Base-by-base conservation (phyloP, 306 rosid genomes). In the Trichosanthes cucumerina region DNA sequence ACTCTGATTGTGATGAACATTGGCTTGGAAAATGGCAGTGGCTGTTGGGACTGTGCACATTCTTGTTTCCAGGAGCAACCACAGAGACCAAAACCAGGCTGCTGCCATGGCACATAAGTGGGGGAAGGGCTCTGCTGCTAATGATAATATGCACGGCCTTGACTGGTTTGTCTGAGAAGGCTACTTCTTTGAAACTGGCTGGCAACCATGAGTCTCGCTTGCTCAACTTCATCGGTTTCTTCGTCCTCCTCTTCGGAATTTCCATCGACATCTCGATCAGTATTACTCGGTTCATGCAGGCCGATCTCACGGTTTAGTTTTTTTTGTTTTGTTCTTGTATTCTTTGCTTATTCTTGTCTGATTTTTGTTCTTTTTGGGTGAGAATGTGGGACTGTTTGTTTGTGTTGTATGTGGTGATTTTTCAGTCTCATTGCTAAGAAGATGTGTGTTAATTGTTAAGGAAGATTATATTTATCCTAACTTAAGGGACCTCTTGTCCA, bases 111-210 rank as follows among this genome's bases (percentile, higher is more conserved):
- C 98, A 93, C 82, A 62, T 85, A 79, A 71, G 81, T 16, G 83
- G 79, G 19, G 98, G 98, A 5, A 89, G 98, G 79, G 91, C 90
- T 54, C 80, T 93, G 3, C 76, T 93, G 18, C 81, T 62, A 89
- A 89, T 87, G 98, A 84, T 96, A 72, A 85, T 91, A 9, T 87
- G 90, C 84, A 83, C 98, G 15, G 94, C 98, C 78, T 44, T 91
- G 21, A 89, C 96, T 36, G 98, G 98, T 10, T 80, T 93, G 69
- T 83, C 86, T 84, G 88, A 92, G 90, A 89, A 92, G 52, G 31
- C 78, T 26, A 54, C 77, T 15, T 86, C 87, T 86, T 49, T 87
- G 24, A 0, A 4, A 0, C 56, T 87, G 2, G 10, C 15, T 3
- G 7, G 53, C 58, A 52, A 53, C 0, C 76, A 44, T 0, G 92